These are phyloP conservation scores for Ustilago esculenta DNA, from an alignment of 1,284 basidiomycete genomes.

Conservation along the genomic window DNA sequence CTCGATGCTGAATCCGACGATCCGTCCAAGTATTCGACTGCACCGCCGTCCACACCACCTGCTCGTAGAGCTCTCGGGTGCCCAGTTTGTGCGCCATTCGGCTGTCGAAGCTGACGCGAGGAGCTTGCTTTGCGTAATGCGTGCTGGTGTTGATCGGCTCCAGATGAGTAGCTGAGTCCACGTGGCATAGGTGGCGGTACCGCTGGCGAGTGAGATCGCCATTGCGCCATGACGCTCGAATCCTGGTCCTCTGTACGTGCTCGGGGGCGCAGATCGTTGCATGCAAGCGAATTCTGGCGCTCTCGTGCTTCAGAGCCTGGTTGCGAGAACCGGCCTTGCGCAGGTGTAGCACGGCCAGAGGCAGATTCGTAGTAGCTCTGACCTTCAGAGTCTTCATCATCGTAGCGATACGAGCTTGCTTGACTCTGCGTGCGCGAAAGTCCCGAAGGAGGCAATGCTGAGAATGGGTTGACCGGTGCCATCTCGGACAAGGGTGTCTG, in stretches of 20 bases:
- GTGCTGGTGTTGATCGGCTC: constrained; percentile 47
- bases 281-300: constrained; percentile 35
- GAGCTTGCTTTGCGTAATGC: constrained; percentile 56
- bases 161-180: constrained; percentile 35
- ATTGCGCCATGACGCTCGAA: constrained; percentile 54
- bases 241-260: constrained; percentile 62
- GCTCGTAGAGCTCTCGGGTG: constrained; percentile 7
- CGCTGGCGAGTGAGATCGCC: constrained; percentile 57
- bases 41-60: constrained; percentile 27
- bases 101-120: constrained; percentile 50
- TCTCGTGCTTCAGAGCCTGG: constrained; percentile 52
- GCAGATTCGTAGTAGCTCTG: constrained; percentile 34
- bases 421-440: constrained; percentile 48
- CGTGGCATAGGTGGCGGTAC: constrained; percentile 50
- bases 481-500: constrained; percentile 58
- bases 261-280: constrained; percentile 40
- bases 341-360: constrained; percentile 48
- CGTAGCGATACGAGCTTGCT: constrained; percentile 43
- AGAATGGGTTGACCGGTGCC: constrained; percentile 50
- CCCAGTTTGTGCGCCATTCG: constrained; percentile 5
- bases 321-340: constrained; percentile 49
- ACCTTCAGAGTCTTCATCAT: constrained; percentile 34
- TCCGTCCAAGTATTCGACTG: constrained; percentile 48
- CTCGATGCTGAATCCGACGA: constrained; percentile 34
- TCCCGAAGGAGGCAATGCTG: constrained; percentile 13